These are phyloP conservation scores for Xylariaceae sp. DNA, from an alignment of 2,329 filamentous ascomycete genomes.

Conservation along the genomic window DNA sequence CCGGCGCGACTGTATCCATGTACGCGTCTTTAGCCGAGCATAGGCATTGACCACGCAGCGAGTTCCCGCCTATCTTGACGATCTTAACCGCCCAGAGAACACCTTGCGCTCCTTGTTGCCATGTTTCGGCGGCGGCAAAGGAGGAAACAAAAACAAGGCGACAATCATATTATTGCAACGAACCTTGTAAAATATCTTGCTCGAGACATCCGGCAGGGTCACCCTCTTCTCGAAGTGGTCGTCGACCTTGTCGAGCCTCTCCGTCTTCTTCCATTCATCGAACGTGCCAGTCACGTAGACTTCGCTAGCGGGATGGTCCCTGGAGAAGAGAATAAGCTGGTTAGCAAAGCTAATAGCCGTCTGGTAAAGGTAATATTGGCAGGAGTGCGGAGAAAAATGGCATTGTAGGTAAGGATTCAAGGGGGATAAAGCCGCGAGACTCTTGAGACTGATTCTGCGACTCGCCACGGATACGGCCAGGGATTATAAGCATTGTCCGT, in stretches of 20 bases:
- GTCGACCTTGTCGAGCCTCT: constrained; percentile 77
- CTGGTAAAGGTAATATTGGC: constrained; percentile 17
- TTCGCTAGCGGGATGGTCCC: constrained; percentile 81
- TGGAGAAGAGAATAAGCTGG: constrained; percentile 43
- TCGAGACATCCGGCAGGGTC: constrained; percentile 62
- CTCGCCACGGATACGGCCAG: background rate
- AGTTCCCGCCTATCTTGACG: background rate
- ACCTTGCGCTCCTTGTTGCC: background rate
- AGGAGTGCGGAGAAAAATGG: constrained; percentile 2
- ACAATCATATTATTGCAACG: constrained; percentile 34
- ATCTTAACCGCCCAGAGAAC: background rate
- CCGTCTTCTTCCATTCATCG: constrained; percentile 88
- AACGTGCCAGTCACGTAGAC: constrained; percentile 97
- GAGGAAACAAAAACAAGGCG: background rate
- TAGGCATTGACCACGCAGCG: background rate
- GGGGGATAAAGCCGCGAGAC: background rate
- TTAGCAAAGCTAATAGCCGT: constrained; percentile 25
- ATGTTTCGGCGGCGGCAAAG: background rate
- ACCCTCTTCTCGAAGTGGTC: constrained; percentile 81
- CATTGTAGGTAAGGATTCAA: background rate
- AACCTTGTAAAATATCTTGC: constrained; percentile 96
- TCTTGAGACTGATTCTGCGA: constrained; percentile 5
- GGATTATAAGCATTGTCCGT: background rate
- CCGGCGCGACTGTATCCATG: background rate
- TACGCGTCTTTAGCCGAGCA: background rate